phyloP scores from a whole-genome alignment of 495 filamentous ascomycete species.

The Neurospora sp. region DNA sequence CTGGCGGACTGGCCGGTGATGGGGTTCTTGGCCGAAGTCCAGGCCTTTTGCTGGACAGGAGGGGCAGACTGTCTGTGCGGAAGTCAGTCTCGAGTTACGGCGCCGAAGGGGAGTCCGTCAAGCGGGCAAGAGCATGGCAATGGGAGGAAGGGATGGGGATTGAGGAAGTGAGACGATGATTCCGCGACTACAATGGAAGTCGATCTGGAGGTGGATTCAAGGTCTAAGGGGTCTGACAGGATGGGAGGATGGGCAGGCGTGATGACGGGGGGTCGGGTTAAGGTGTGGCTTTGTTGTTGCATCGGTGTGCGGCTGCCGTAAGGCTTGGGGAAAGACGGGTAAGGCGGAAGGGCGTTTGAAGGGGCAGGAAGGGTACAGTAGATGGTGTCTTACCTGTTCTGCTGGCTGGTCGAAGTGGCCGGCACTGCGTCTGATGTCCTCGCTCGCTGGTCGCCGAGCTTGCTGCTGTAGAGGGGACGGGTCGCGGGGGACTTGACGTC shows the following conservation, averaged over 20 bases:
- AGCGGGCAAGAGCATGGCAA: neutral
- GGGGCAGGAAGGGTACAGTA: conserved; percentile 9
- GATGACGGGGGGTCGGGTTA: neutral
- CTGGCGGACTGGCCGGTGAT: conserved; percentile 26
- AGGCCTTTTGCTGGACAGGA: conserved; percentile 30
- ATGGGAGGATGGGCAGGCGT: neutral
- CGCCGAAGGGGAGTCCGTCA: neutral
- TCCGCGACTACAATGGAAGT: neutral
- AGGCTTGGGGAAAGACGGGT: conserved; percentile 10
- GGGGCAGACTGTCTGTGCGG: conserved; percentile 24
- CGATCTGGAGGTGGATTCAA: neutral
- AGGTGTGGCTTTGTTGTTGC: conserved; percentile 13
- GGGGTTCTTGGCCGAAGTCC: conserved; percentile 28
- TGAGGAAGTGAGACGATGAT: neutral
- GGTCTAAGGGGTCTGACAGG: neutral
- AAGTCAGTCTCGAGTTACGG: conserved; percentile 12
- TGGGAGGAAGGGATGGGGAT: conserved; percentile 3
- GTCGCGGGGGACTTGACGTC: conserved; percentile 21
- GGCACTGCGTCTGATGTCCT: conserved; percentile 14
- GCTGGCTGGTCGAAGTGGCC: conserved; percentile 13
- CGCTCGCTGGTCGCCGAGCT: conserved; percentile 22
- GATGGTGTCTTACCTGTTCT: conserved; percentile 26
- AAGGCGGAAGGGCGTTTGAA: conserved; percentile 7
- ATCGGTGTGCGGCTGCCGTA: conserved; percentile 3
- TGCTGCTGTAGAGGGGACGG: conserved; percentile 26